Base-by-base conservation (phyloP, 2,329 filamentous ascomycete species). In the Aspergillus sclerotialis region DNA sequence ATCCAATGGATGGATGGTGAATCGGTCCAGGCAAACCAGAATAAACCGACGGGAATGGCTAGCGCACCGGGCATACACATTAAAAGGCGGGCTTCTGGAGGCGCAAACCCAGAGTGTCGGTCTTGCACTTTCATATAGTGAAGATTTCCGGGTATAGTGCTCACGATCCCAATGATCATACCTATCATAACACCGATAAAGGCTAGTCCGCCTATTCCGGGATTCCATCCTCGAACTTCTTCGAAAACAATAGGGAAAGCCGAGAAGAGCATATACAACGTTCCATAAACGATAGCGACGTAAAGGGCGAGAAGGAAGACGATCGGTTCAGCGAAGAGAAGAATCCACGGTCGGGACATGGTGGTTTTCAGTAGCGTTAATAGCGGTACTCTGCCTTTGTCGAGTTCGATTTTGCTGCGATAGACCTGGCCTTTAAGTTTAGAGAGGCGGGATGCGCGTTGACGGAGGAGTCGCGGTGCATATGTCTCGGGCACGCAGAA, bases 1-100 rank as follows among this genome's bases (percentile, higher is more conserved):
- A 62, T 55, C 60, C 60, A 63, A 44, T 62, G 59, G 32, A 61
- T 51, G 8, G 49, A 53, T 41, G 54, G 63, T 30, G 58, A 69
- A 32, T 73, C 70, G 0, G 73, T 75, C 74, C 74, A 78, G 1
- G 72, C 73, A 34, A 77, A 72, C 72, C 72, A 75, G 53, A 77
- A 75, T 1, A 77, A 60, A 7, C 72, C 69, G 26, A 76, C 58
- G 0, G 76, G 75, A 25, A 80, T 59, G 5, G 60, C 56, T 15
- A 73, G 61, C 34, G 60, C 63, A 11, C 68, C 68, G 3, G 70
- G 41, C 35, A 72, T 68, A 28, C 58, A 62, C 6, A 69, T 65
- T 1, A 70, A 69, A 1, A 76, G 51, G 31, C 69, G 70, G 15
- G 69, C 68, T 56, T 79, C 76, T 0, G 78, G 76, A 7, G 76